These are phyloP conservation scores for Eimeria sp. DNA, from an alignment of 169 alveolate genomes.

Conservation along the genomic window DNA sequence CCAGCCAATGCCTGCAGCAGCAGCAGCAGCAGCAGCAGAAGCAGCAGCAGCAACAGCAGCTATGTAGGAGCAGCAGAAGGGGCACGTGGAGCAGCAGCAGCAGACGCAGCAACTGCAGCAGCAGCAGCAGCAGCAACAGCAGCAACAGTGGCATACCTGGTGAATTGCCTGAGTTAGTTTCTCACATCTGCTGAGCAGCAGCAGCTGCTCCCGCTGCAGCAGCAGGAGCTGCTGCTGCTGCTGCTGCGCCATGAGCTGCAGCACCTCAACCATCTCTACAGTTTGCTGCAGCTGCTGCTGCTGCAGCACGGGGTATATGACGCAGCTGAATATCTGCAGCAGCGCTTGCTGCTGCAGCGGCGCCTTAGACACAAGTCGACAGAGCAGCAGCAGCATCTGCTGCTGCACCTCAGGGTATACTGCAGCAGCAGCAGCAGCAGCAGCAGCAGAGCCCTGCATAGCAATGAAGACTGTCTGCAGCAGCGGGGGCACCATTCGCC, in stretches of 20 bases:
- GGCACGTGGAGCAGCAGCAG: not conserved
- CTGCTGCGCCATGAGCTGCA: constrained; percentile 56
- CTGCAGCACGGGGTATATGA: constrained; percentile 27
- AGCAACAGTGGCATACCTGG: too few species aligned
- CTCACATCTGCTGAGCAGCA: constrained; percentile 7
- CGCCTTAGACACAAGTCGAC: constrained; percentile 1
- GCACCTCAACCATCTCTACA: constrained; percentile 24
- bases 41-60: constrained; percentile 24
- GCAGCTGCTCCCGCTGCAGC: constrained; percentile 68
- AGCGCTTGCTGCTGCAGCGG: constrained; percentile 70
- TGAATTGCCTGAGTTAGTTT: not conserved
- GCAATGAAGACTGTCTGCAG: constrained; percentile 58
- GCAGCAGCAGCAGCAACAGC: constrained; percentile 19
- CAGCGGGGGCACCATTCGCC: constrained; percentile 30
- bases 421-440: constrained; percentile 31
- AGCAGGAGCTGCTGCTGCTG: constrained; percentile 49
- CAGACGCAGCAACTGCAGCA: not conserved
- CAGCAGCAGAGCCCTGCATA: constrained; percentile 47
- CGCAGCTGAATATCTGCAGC: constrained; percentile 36
- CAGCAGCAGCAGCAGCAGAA: constrained; percentile 33
- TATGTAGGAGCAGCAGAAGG: not conserved
- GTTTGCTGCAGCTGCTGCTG: constrained; percentile 52
- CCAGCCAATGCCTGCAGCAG: constrained; percentile 42
- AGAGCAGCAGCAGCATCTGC: constrained; percentile 60
- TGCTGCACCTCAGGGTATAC: constrained; percentile 48